Percentiles rank a stretch among this genome's conserved stretches.
Evolutionary conservation across 345 rosid species (phyloP).

Genomic region (Lumnitzera littorea): DNA sequence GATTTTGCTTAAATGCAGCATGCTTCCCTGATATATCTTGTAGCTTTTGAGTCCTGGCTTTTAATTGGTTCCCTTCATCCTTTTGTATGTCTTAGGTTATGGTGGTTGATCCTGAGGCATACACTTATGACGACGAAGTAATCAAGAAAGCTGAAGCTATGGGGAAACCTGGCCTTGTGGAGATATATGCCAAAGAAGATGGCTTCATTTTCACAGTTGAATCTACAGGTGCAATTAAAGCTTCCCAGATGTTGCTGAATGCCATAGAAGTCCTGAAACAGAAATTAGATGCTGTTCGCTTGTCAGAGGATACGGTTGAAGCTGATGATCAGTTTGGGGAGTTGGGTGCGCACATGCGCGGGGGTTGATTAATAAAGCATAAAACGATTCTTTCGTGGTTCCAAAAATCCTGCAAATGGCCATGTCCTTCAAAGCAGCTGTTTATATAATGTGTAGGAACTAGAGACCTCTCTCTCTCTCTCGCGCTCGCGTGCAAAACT

Average conservation of each 20-base stretch:
- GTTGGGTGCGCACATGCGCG: slow-evolving; percentile 97
- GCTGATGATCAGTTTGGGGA: slow-evolving; percentile 99
- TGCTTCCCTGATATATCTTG: no score
- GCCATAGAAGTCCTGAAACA: slow-evolving; percentile 81
- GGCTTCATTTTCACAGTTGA: slow-evolving; percentile 85
- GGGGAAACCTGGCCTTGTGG: slow-evolving; percentile 90
- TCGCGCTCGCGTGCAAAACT: no score
- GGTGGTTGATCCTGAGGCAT: slow-evolving; percentile 84
- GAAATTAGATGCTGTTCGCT: slow-evolving; percentile 90
- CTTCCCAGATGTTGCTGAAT: slow-evolving; percentile 78
- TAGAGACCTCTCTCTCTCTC: no score
- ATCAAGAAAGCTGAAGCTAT: slow-evolving; percentile 81
- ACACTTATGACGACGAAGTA: slow-evolving; percentile 90
- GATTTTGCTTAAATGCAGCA: no score
- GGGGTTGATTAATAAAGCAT: slow-evolving; percentile 36
- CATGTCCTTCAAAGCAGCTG: no score
- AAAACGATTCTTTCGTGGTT: no score
- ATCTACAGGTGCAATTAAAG: slow-evolving; percentile 86
- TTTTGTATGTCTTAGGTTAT: slow-evolving; percentile 34
- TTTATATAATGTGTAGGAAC: no score
- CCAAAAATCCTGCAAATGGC: no score
- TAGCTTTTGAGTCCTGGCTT: background rate
- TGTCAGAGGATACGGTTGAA: slow-evolving; percentile 87
- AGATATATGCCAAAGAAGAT: slow-evolving; percentile 80
- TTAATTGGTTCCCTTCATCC: background rate